Base-by-base conservation (phyloP, 257 asterid genomes). In the Schizonepeta tenuifolia region DNA sequence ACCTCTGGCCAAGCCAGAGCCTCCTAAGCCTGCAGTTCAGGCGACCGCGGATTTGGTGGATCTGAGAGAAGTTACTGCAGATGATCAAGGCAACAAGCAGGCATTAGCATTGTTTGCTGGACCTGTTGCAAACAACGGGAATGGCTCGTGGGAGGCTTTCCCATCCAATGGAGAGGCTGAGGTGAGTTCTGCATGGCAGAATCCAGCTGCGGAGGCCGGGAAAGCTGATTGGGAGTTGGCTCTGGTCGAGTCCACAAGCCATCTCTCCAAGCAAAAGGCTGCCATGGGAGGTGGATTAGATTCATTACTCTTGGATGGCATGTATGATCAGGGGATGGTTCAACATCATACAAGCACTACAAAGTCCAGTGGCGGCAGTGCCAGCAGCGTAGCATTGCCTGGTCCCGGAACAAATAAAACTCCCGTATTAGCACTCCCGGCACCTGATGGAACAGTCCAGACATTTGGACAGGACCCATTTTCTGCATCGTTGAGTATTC, bases 151-250 rank as follows among this genome's bases (percentile, higher is more conserved):
- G 97, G 95, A 92, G 70, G 89, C 97, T 24, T 92, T 92, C 74
- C 83, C 89, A 0, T 70, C 86, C 0, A 84, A 86, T 22, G 94
- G 90, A 6, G 86, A 78, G 62, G 47, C 80, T 0, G 86, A 81
- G 67, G 88, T 91, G 80, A 87, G 89, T 64, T 89, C 97, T 0
- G 97, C 97, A 15, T 91, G 97, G 97, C 96, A 91, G 91, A 92
- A 89, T 78, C 97, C 96, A 1, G 97, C 97, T 1, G 95, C 90
- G 0, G 97, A 89, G 77, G 40, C 76, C 0, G 93, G 95, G 4
- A 92, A 92, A 78, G 96, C 95, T 6, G 97, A 89, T 67, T 92
- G 97, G 97, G 96, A 89, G 75, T 61, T 92, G 86, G 96, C 97
- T 11, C 77, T 91, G 62, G 96, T 89, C 14, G 97, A 91, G 75